Base-by-base conservation (phyloP, 1,284 basidiomycete species). In the Neonothopanus nambi region DNA sequence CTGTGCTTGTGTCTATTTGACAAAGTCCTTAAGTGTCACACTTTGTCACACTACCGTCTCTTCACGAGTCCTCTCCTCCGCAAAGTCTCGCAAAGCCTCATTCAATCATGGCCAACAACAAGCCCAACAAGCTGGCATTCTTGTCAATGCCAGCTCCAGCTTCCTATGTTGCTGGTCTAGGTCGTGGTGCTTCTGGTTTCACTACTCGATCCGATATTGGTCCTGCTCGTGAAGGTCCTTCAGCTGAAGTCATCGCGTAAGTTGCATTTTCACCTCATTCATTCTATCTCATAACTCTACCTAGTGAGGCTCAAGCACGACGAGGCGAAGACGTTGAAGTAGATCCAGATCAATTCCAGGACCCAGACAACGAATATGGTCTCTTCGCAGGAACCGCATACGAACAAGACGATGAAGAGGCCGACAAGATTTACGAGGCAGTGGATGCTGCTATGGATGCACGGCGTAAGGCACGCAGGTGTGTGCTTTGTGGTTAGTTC, bases 171-270 rank as follows among this genome's bases (percentile, higher is more conserved):
- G 95, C 95, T 62, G 94, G 95, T 89, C 86, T 97, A 38, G 94
- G 95, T 74, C 85, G 94, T 79, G 95, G 91, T 71, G 95, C 96
- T 48, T 97, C 95, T 48, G 97, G 96, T 56, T 99, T 99, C 74
- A 99, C 96, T 0, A 99, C 95, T 7, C 90, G 96, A 50, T 97
- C 95, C 44, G 96, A 99, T 84, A 99, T 99, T 60, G 96, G 96
- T 68, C 97, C 96, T 44, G 96, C 96, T 3, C 82, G 97, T 69
- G 95, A 97, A 68, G 93, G 93, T 0, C 93, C 94, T 0, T 91
- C 90, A 13, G 93, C 93, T 24, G 93, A 95, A 70, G 84, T 85
- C 1, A 78, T 95, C 43, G 92, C 92, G 87, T 91, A 62, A 59
- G 83, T 82, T 18, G 13, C n/a, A 21, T 47, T 1, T n/a, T 51